phyloP scores from a whole-genome alignment of 208 protist genomes.

The Trypanosoma caninum region DNA sequence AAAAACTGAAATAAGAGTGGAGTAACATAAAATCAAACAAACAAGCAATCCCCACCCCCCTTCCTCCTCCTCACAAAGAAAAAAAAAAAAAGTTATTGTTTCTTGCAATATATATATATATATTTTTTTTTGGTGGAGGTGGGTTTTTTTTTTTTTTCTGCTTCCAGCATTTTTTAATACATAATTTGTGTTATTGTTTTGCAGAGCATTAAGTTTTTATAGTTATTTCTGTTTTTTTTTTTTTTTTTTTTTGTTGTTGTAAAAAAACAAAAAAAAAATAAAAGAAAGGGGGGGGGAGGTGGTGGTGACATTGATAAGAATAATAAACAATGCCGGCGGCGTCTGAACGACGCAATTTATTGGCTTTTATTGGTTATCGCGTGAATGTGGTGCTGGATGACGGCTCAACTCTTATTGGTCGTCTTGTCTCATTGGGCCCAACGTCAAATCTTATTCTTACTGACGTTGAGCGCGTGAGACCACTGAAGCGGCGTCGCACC shows the following conservation, averaged over 20 bases:
- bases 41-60: too few species aligned
- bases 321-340: conserved; percentile 6
- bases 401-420: conserved; percentile 53
- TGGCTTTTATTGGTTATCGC: conserved; percentile 61
- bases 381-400: conserved; percentile 72
- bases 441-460: conserved; percentile 74
- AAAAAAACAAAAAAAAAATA: neutral
- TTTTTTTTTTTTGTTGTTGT: conserved; percentile 17
- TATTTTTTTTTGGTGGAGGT: conserved; percentile 1
- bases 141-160: conserved; percentile 4
- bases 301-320: neutral
- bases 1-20: too few species aligned
- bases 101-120: neutral
- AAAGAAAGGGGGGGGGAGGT: neutral
- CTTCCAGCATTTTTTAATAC: too few species aligned
- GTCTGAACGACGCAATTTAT: conserved; percentile 36
- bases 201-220: neutral
- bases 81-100: too few species aligned
- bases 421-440: conserved; percentile 68
- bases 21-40: too few species aligned
- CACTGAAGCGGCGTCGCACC: conserved; percentile 37
- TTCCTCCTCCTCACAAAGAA: too few species aligned
- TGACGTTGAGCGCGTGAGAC: conserved; percentile 59
- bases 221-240: conserved; percentile 11
- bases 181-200: too few species aligned